These are phyloP conservation scores for Gossypium anomalum DNA, from an alignment of 345 rosid genomes.

Conservation along the genomic window DNA sequence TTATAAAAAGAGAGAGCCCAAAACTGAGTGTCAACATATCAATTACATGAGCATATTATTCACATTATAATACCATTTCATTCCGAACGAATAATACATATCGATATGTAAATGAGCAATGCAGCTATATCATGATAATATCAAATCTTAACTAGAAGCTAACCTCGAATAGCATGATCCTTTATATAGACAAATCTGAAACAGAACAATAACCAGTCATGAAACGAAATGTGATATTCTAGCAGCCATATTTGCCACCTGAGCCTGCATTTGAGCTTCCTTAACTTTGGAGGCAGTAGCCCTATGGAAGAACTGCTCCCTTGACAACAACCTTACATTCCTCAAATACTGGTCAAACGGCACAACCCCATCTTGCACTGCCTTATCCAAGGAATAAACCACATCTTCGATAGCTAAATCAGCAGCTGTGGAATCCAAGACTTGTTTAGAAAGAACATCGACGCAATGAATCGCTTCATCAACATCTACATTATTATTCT, in stretches of 20 bases:
- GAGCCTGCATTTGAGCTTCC: constrained; percentile 84
- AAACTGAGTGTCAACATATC: constrained; percentile 1
- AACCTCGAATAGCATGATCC: constrained; percentile 14
- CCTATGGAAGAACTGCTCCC: constrained; percentile 87
- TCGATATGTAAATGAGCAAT: constrained; percentile 4
- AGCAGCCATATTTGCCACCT: constrained; percentile 82
- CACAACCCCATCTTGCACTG: constrained; percentile 56
- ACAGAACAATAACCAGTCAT: constrained; percentile 10
- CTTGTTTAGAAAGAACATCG: constrained; percentile 64
- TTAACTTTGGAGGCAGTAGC: constrained; percentile 76
- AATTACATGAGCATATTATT: constrained; percentile 9
- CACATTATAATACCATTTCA: not conserved
- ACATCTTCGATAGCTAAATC: constrained; percentile 89
- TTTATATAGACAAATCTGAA: not conserved
- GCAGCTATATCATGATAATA: not conserved
- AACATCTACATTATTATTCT: constrained; percentile 37
- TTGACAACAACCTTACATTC: constrained; percentile 78
- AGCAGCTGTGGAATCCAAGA: constrained; percentile 64
- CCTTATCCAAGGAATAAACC: constrained; percentile 70
- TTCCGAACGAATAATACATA: not conserved
- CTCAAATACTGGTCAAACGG: constrained; percentile 83
- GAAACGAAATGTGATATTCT: constrained; percentile 41
- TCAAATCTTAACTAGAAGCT: constrained; percentile 19
- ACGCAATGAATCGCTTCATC: constrained; percentile 55
- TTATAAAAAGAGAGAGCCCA: not conserved